phyloP scores from a whole-genome alignment of 768 basidiomycete species.

The Leccinum barrowsii region DNA sequence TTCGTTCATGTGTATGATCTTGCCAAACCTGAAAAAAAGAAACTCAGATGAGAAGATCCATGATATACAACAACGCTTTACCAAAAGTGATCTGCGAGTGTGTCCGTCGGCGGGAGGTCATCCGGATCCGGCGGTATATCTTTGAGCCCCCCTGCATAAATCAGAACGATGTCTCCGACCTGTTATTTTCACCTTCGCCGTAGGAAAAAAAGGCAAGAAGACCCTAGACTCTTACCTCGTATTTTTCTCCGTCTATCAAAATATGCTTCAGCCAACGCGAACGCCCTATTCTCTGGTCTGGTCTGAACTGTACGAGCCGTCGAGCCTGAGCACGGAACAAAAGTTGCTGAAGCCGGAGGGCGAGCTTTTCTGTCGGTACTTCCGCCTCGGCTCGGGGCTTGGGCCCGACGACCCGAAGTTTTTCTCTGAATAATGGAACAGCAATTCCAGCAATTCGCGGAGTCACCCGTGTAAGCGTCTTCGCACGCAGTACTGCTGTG shows the following conservation, averaged over 20 bases:
- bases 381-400: slow-evolving; percentile 24
- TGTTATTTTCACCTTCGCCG: slow-evolving; percentile 25
- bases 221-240: slow-evolving; percentile 34
- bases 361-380: slow-evolving; percentile 8
- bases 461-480: slow-evolving; percentile 60
- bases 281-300: slow-evolving; percentile 33
- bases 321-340: slow-evolving; percentile 16
- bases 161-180: slow-evolving; percentile 62
- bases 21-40: slow-evolving; percentile 55
- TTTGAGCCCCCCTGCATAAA: slow-evolving; percentile 36
- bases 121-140: slow-evolving; percentile 34
- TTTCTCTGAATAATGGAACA: slow-evolving; percentile 49
- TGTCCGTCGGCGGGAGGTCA: slow-evolving; percentile 37
- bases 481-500: slow-evolving; percentile 53
- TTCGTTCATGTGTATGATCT: slow-evolving; percentile 52
- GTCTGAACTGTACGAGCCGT: slow-evolving; percentile 17
- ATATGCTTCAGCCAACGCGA: slow-evolving; percentile 39
- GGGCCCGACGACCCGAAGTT: slow-evolving; percentile 51
- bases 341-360: slow-evolving; percentile 20
- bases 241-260: slow-evolving; percentile 41
- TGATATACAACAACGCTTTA: slow-evolving; percentile 20
- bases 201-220: background rate
- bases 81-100: slow-evolving; percentile 64
- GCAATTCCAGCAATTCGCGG: slow-evolving; percentile 54
- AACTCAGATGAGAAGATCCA: background rate